These are phyloP conservation scores for Xylariaceae sp. DNA, from an alignment of 2,329 filamentous ascomycete genomes.

Conservation along the genomic window DNA sequence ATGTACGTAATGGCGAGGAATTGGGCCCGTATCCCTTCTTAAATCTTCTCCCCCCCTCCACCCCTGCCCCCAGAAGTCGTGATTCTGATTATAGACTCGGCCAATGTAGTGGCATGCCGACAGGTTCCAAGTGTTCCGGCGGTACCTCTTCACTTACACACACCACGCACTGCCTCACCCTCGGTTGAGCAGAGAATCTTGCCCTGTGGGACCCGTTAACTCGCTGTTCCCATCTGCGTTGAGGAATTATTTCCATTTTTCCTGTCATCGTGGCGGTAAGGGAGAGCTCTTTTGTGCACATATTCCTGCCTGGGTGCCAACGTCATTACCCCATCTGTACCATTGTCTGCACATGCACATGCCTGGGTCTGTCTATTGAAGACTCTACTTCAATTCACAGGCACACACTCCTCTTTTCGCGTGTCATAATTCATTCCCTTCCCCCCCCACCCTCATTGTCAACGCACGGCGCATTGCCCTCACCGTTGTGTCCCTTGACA, in stretches of 20 bases:
- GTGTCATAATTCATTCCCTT: constrained; percentile 26
- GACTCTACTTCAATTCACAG: constrained; percentile 17
- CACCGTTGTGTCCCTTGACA: constrained; percentile 23
- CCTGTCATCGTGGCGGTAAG: constrained; percentile 51
- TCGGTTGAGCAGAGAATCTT: constrained; percentile 36
- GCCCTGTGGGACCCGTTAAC: constrained; percentile 58
- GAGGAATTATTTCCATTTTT: constrained; percentile 47
- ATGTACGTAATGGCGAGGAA: constrained; percentile 26
- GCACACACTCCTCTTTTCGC: constrained; percentile 17
- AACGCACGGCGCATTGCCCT: constrained; percentile 21
- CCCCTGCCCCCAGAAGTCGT: neutral
- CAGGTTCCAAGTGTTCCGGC: constrained; percentile 33
- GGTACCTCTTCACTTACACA: constrained; percentile 33
- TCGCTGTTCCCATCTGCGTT: constrained; percentile 53
- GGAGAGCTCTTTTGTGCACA: constrained; percentile 29
- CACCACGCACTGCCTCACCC: constrained; percentile 39
- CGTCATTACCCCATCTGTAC: constrained; percentile 18
- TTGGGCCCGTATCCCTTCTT: neutral
- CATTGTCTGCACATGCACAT: constrained; percentile 20
- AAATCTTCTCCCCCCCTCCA: neutral
- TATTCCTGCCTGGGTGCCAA: constrained; percentile 17
- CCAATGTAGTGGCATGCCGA: constrained; percentile 42
- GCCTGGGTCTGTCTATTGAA: constrained; percentile 21
- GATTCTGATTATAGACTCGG: constrained; percentile 27
- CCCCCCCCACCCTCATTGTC: constrained; percentile 25